These are phyloP conservation scores for Pulchroboletus neoregius DNA, from an alignment of 1,284 basidiomycete genomes.

Conservation along the genomic window DNA sequence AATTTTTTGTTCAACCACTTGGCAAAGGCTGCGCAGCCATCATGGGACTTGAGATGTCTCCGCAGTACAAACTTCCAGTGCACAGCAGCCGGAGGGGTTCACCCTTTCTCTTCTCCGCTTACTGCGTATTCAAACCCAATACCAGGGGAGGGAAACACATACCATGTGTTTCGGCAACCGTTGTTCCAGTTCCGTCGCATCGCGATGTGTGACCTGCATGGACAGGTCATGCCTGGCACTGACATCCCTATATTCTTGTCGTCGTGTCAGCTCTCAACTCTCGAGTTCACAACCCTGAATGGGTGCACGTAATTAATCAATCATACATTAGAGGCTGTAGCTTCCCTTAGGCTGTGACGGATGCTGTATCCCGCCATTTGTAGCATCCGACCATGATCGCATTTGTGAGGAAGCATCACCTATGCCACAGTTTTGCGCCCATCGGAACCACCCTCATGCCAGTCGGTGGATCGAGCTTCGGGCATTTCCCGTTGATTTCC, in stretches of 20 bases:
- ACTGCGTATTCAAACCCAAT: background rate
- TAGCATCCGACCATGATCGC: constrained; percentile 9
- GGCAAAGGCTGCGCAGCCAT: constrained; percentile 6
- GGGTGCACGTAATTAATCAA: constrained; percentile 24
- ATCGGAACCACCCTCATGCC: constrained; percentile 9
- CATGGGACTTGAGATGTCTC: constrained; percentile 7
- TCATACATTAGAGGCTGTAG: constrained; percentile 16
- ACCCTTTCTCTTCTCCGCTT: background rate
- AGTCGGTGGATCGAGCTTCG: constrained; percentile 19
- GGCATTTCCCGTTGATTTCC: too few species aligned
- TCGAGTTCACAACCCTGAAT: constrained; percentile 21
- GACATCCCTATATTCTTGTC: background rate
- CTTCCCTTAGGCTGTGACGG: constrained; percentile 17
- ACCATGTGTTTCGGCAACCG: too few species aligned
- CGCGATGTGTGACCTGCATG: constrained; percentile 2
- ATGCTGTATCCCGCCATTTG: constrained; percentile 17
- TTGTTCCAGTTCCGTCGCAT: background rate
- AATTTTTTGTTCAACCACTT: background rate
- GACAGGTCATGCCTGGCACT: background rate
- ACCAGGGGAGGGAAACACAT: too few species aligned
- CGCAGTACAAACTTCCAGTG: too few species aligned
- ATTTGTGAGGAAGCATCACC: constrained; percentile 7
- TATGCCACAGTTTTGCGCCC: constrained; percentile 31
- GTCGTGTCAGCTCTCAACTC: constrained; percentile 8
- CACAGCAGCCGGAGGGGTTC: too few species aligned